phyloP scores from a whole-genome alignment of 352 stramenopile species.

The Globisporangium paddicum region DNA sequence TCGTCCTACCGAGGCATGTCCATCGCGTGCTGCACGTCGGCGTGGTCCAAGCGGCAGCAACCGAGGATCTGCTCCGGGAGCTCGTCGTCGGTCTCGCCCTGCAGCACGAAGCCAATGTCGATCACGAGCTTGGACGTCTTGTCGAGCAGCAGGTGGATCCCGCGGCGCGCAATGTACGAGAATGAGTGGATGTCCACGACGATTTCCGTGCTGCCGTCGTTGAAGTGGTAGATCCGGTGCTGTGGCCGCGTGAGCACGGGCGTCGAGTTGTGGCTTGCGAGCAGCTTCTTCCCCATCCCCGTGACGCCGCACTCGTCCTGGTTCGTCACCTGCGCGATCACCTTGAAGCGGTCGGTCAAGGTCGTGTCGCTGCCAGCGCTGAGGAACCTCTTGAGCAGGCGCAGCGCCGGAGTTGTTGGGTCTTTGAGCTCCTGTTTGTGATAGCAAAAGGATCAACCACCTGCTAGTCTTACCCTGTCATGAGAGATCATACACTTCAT shows the following conservation, averaged over 20 bases:
- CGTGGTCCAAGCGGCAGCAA: constrained; percentile 71
- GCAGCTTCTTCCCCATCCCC: constrained; percentile 70
- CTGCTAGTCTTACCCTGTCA: not conserved
- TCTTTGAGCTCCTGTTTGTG: constrained; percentile 46
- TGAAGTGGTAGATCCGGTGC: constrained; percentile 80
- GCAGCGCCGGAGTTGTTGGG: constrained; percentile 47
- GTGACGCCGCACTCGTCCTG: constrained; percentile 78
- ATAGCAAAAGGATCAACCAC: not conserved
- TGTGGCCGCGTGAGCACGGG: constrained; percentile 80
- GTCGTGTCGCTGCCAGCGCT: constrained; percentile 55
- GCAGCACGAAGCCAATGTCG: constrained; percentile 83
- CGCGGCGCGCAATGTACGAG: constrained; percentile 76
- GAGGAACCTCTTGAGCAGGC: constrained; percentile 70
- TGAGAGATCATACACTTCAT: not conserved
- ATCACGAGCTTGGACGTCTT: constrained; percentile 80
- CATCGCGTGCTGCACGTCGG: constrained; percentile 64
- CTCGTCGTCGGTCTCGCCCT: constrained; percentile 85
- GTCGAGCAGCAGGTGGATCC: constrained; percentile 75
- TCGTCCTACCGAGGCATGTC: constrained; percentile 40
- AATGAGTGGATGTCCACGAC: constrained; percentile 81
- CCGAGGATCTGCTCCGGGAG: constrained; percentile 83
- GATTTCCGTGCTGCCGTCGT: constrained; percentile 60
- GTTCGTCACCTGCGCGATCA: constrained; percentile 83
- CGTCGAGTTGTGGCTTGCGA: constrained; percentile 77
- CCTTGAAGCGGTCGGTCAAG: constrained; percentile 80